Evolutionary conservation across 805 yeast species (phyloP).

Genomic region (Jamesozyma jinghongensis): DNA sequence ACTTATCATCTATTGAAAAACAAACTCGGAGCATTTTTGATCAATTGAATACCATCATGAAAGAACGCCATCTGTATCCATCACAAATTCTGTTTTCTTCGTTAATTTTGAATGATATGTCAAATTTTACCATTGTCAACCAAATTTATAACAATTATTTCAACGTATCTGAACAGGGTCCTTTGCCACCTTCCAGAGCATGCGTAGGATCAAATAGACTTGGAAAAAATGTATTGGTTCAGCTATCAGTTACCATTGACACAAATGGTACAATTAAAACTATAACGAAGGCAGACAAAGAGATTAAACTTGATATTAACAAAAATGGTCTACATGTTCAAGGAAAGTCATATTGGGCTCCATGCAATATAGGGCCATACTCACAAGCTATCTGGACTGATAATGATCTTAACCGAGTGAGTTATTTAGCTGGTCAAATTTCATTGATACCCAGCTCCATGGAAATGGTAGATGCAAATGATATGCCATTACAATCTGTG

Average conservation of each 20-base stretch:
- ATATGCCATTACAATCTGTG: constrained; percentile 31
- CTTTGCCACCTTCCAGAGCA: constrained; percentile 81
- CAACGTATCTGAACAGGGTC: constrained; percentile 28
- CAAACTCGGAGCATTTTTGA: constrained; percentile 46
- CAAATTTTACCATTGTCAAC: constrained; percentile 53
- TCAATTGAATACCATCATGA: constrained; percentile 33
- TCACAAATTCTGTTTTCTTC: constrained; percentile 51
- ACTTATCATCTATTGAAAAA: constrained; percentile 23
- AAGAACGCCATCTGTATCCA: constrained; percentile 27
- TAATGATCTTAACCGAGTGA: constrained; percentile 40
- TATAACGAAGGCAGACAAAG: not conserved
- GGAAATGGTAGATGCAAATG: constrained; percentile 35
- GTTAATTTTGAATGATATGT: constrained; percentile 56
- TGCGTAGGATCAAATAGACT: constrained; percentile 61
- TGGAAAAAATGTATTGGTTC: constrained; percentile 20
- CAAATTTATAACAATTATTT: constrained; percentile 49
- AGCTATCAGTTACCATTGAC: constrained; percentile 53
- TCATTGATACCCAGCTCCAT: constrained; percentile 70
- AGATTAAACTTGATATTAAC: constrained; percentile 9
- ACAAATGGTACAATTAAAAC: constrained; percentile 1
- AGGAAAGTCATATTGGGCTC: constrained; percentile 96
- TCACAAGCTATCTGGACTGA: constrained; percentile 61
- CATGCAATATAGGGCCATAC: constrained; percentile 95
- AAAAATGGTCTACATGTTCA: constrained; percentile 81
- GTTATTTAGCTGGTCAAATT: constrained; percentile 81